A percentile compares a stretch with the other conserved stretches of the same genome.
Conservation (phyloP, 2,329 filamentous ascomycete species). For the Aureobasidium sp. region DNA sequence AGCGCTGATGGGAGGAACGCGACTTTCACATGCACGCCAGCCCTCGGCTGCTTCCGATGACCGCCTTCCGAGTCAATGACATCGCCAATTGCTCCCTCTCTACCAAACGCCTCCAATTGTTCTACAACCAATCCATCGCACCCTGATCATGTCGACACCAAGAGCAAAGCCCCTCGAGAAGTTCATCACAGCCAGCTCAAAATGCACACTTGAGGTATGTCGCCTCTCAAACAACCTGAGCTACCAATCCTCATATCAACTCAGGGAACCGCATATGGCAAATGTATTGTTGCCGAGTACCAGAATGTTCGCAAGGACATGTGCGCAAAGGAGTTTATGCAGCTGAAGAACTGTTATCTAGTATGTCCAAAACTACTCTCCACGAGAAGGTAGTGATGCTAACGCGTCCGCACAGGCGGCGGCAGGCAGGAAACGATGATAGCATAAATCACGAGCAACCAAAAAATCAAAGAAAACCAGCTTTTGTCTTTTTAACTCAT, state of each 20-base stretch:
- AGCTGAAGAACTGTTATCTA: slow-evolving; percentile 77
- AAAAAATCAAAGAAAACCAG: not conserved
- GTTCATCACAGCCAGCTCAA: slow-evolving; percentile 55
- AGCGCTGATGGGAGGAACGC: not conserved
- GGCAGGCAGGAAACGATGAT: slow-evolving; percentile 12
- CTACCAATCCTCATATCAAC: slow-evolving; percentile 7
- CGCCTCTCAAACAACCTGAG: too few relatives aligned
- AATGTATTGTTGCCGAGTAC: slow-evolving; percentile 85
- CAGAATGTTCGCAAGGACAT: slow-evolving; percentile 86
- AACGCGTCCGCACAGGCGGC: not conserved
- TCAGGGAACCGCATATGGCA: slow-evolving; percentile 78
- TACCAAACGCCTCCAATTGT: not conserved
- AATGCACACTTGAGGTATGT: slow-evolving; percentile 57
- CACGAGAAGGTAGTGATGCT: not conserved
- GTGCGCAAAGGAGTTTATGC: slow-evolving; percentile 77
- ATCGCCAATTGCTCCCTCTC: not conserved
- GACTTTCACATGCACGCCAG: slow-evolving; percentile 4
- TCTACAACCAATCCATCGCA: not conserved
- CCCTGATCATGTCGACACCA: slow-evolving; percentile 28
- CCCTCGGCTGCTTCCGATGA: not conserved
- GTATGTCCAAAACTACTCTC: slow-evolving; percentile 26
- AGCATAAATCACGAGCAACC: not conserved
- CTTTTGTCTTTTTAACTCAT: not conserved
- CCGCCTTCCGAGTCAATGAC: slow-evolving; percentile 7
- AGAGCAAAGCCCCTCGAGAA: slow-evolving; percentile 59